Evolutionary conservation across 495 filamentous ascomycete genomes (phyloP), one percentile per base, ranked within the genome.

Genomic region (Penicillium herquei): DNA sequence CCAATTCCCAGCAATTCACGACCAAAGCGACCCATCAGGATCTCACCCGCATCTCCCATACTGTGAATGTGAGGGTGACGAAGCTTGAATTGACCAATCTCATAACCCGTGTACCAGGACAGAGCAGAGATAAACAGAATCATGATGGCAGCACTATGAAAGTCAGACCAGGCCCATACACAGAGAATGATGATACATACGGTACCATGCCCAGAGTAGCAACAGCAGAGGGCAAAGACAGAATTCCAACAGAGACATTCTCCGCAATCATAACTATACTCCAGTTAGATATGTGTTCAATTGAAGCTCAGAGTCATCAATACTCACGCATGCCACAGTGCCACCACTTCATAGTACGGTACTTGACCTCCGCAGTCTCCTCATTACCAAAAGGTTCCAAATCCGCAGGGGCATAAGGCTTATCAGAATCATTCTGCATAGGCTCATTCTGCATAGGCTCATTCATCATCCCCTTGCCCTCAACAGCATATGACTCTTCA

Each of bases 11-110:
- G 70, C 31, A 91, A 49, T 56, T 87, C 84, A 44, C 84, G 83
- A 0, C 87, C 87, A 30, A 83, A 64, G 12, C 61, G 74, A 13
- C 87, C 87, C 71, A 85, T 79, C 55, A 91, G 75, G 50, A 93
- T 69, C 32, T 82, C 70, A 9, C 86, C 85, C 12, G 82, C 87
- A 61, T 93, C 88, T 32, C 84, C 84, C 64, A 91, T 87, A 66
- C 84, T 83, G 62, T 84, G 73, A 21, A 91, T 81, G 7, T 84
- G 69, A 1, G 70, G 68, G 39, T 68, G 64, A 37, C 68, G 68
- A 17, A 68, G 61, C 12, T 70, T 70, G 61, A 71, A 71, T 37
- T 74, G 71, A 3, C 65, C 68, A 49, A 74, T 70, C 13, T 63
- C 63, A 52, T 71, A 74, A 32, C 69, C 69, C 1, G 71, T 72